Evolutionary conservation across 768 basidiomycete genomes (phyloP).

Genomic region (Crucibulum laeve): DNA sequence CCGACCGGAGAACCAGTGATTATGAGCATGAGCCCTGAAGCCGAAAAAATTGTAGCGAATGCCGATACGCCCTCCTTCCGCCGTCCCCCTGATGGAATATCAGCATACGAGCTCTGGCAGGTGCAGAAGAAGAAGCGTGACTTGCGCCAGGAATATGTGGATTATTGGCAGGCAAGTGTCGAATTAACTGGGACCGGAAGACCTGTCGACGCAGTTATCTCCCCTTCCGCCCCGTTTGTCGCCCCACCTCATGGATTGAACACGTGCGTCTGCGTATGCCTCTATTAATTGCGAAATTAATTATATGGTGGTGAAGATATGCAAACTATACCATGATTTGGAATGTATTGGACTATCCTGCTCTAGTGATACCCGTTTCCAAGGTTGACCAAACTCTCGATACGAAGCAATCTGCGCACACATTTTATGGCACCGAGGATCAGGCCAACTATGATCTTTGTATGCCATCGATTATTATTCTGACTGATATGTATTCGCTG

Average conservation of each 20-base stretch:
- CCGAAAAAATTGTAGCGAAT: constrained; percentile 10
- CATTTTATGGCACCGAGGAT: constrained; percentile 48
- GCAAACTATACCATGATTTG: constrained; percentile 57
- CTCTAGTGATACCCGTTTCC: constrained; percentile 61
- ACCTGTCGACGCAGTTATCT: constrained; percentile 73
- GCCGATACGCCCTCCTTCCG: constrained; percentile 15
- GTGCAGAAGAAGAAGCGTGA: constrained; percentile 46
- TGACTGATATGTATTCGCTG: not conserved
- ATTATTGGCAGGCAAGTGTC: constrained; percentile 56
- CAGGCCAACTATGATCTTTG: constrained; percentile 47
- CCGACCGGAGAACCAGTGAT: constrained; percentile 53
- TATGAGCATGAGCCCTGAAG: constrained; percentile 36
- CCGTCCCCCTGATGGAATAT: constrained; percentile 22
- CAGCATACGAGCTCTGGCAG: constrained; percentile 68
- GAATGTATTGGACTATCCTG: constrained; percentile 66
- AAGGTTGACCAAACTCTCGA: constrained; percentile 54
- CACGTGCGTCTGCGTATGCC: constrained; percentile 28
- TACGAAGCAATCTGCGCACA: constrained; percentile 32
- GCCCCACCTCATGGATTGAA: constrained; percentile 63
- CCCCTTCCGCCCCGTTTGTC: constrained; percentile 53
- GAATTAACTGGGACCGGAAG: constrained; percentile 58
- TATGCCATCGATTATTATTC: constrained; percentile 25
- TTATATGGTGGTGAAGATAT: constrained; percentile 25
- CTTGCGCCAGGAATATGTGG: constrained; percentile 53
- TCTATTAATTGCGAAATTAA: not conserved